Conservation (phyloP, 31 red algal genomes). For the Asparagopsis taxiformis region DNA sequence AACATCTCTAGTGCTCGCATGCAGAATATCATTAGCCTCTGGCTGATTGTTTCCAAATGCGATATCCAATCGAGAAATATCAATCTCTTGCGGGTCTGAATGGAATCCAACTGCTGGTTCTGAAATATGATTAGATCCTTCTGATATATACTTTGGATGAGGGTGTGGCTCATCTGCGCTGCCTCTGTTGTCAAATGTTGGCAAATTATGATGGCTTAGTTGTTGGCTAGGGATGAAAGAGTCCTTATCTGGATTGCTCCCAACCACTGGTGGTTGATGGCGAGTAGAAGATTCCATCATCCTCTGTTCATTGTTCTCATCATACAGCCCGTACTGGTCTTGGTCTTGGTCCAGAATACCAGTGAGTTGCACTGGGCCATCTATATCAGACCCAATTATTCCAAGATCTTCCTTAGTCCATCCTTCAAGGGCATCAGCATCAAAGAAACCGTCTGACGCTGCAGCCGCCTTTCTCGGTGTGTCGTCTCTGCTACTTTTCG, state of each 20-base stretch:
- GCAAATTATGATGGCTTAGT: background rate
- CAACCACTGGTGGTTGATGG: background rate
- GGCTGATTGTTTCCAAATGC: background rate
- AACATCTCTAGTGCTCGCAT: background rate
- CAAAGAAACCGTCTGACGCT: conserved; percentile 2
- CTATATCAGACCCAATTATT: conserved; percentile 32
- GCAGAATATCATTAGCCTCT: background rate
- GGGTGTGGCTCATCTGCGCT: background rate
- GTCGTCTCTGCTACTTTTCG: background rate
- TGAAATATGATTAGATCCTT: background rate
- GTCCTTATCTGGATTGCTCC: background rate
- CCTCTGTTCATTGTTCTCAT: background rate
- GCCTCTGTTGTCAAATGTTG: background rate
- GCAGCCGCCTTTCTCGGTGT: background rate
- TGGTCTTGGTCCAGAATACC: background rate
- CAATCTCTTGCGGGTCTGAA: background rate
- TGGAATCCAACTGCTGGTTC: background rate
- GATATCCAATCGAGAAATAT: background rate
- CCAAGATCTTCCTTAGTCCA: conserved; percentile 65
- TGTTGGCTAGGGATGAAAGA: background rate
- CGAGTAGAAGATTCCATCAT: background rate
- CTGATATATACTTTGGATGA: background rate
- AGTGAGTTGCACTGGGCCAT: conserved; percentile 6
- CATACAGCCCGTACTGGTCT: background rate
- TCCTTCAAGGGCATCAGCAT: conserved; percentile 21